Evolutionary conservation across 768 basidiomycete genomes (phyloP).

Genomic region (Heimioporus sp.): DNA sequence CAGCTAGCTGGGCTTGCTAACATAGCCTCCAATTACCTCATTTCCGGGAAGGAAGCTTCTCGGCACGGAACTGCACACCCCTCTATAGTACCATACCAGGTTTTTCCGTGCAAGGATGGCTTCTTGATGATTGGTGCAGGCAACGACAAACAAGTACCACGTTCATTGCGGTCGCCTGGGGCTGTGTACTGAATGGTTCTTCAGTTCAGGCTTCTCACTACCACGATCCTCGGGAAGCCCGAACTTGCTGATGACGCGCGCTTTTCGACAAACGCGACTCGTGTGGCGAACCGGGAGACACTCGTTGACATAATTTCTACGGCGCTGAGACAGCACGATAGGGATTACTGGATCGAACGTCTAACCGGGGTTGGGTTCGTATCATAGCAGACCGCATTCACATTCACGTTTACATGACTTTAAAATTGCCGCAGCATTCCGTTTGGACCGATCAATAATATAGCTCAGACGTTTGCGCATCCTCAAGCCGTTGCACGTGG

Average conservation of each 20-base stretch:
- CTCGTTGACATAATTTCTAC: slow-evolving; percentile 68
- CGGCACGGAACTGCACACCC: slow-evolving; percentile 94
- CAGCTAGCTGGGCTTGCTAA: slow-evolving; percentile 90
- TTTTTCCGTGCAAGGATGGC: slow-evolving; percentile 82
- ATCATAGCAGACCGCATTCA: slow-evolving; percentile 6
- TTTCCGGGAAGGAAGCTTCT: slow-evolving; percentile 77
- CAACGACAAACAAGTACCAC: slow-evolving; percentile 75
- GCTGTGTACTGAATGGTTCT: slow-evolving; percentile 11
- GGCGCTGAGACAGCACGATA: slow-evolving; percentile 51
- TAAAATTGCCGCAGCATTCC: slow-evolving; percentile 52
- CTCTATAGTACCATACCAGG: slow-evolving; percentile 92
- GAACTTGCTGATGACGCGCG: slow-evolving; percentile 57
- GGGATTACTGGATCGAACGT: slow-evolving; percentile 71
- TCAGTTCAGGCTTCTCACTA: slow-evolving; percentile 70
- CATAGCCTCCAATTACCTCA: slow-evolving; percentile 91
- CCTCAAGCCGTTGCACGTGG: slow-evolving; percentile 78
- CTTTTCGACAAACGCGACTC: slow-evolving; percentile 70
- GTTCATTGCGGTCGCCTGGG: background rate
- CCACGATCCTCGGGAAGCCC: slow-evolving; percentile 59
- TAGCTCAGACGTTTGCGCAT: slow-evolving; percentile 85
- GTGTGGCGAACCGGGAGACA: slow-evolving; percentile 73
- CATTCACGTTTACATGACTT: slow-evolving; percentile 8
- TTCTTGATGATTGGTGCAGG: slow-evolving; percentile 94
- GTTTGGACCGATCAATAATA: slow-evolving; percentile 91
- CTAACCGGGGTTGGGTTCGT: slow-evolving; percentile 79